Percentiles rank a stretch among this genome's conserved stretches.
These are phyloP conservation scores for Sclerotinia spermophila DNA, from an alignment of 2,329 filamentous ascomycete species.

Conservation along the genomic window DNA sequence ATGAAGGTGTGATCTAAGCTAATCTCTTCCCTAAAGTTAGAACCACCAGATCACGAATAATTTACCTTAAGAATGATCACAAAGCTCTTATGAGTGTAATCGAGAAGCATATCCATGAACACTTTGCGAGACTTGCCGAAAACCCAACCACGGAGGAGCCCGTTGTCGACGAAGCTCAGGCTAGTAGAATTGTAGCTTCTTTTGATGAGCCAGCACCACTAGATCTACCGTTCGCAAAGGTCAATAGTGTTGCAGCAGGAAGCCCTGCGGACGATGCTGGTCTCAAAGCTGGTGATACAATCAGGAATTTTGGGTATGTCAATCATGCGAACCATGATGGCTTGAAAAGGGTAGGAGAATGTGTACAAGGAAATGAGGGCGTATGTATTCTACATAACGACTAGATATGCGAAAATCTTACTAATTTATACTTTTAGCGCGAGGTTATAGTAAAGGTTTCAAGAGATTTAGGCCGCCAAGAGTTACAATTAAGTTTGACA, in stretches of 20 bases:
- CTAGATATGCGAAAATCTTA: not conserved
- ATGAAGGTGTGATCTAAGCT: not conserved
- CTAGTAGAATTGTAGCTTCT: constrained; percentile 37
- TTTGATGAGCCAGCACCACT: constrained; percentile 38
- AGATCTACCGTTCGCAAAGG: constrained; percentile 75
- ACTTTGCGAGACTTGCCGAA: constrained; percentile 69
- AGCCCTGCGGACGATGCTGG: constrained; percentile 85
- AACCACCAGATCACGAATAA: constrained; percentile 87
- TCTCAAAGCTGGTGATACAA: constrained; percentile 72
- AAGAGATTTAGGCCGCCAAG: constrained; percentile 44
- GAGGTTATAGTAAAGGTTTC: constrained; percentile 66
- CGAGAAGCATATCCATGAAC: constrained; percentile 81
- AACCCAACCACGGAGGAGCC: constrained; percentile 36
- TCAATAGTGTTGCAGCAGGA: constrained; percentile 73
- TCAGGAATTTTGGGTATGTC: constrained; percentile 81
- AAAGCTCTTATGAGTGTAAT: constrained; percentile 81
- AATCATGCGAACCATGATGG: constrained; percentile 83
- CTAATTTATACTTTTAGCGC: constrained; percentile 46
- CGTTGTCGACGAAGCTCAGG: constrained; percentile 26
- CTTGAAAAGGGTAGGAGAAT: constrained; percentile 80
- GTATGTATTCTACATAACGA: constrained; percentile 51
- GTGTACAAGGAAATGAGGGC: constrained; percentile 84
- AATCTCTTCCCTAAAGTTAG: constrained; percentile 58
- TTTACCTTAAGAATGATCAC: constrained; percentile 87
- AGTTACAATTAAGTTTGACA: constrained; percentile 68